Conservation (phyloP, 1,284 basidiomycete genomes). For the Ganoderma multipileum region DNA sequence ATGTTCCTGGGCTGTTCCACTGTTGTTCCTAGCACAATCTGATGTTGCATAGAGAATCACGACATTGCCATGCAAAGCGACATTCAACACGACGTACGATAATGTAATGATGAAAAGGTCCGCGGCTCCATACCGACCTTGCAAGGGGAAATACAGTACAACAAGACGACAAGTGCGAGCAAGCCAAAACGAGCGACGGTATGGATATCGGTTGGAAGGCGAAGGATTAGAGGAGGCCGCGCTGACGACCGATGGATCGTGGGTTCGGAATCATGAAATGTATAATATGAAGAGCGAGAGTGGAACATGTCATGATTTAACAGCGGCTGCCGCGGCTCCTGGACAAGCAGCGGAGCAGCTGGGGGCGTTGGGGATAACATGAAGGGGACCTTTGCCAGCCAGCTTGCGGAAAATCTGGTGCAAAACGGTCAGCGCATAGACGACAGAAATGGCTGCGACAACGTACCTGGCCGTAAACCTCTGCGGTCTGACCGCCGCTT, state of each 20-base stretch:
- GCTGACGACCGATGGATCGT: conserved; percentile 1
- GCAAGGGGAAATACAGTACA: conserved; percentile 27
- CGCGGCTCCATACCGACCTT: conserved; percentile 18
- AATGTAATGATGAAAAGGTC: conserved; percentile 17
- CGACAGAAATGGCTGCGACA: neutral
- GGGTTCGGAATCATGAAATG: neutral
- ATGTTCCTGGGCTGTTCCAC: neutral
- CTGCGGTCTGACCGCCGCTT: conserved; percentile 74
- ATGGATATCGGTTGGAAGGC: conserved; percentile 17
- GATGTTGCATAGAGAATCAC: conserved; percentile 1
- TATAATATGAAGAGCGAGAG: neutral
- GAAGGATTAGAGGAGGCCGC: neutral
- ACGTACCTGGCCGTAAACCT: conserved; percentile 74
- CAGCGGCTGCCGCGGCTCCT: conserved; percentile 9
- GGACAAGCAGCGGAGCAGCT: conserved; percentile 24
- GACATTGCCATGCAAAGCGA: conserved; percentile 4
- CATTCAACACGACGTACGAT: conserved; percentile 18
- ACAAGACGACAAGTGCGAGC: conserved; percentile 15
- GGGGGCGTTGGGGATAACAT: conserved; percentile 26
- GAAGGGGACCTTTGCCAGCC: conserved; percentile 33
- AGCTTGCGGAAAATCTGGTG: conserved; percentile 45
- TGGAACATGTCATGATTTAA: conserved; percentile 20
- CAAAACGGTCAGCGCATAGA: conserved; percentile 11
- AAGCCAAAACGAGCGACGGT: conserved; percentile 10
- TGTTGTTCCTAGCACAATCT: neutral